phyloP scores from a whole-genome alignment of 1,139 yeast species.

The Torulaspora pretoriensis region DNA sequence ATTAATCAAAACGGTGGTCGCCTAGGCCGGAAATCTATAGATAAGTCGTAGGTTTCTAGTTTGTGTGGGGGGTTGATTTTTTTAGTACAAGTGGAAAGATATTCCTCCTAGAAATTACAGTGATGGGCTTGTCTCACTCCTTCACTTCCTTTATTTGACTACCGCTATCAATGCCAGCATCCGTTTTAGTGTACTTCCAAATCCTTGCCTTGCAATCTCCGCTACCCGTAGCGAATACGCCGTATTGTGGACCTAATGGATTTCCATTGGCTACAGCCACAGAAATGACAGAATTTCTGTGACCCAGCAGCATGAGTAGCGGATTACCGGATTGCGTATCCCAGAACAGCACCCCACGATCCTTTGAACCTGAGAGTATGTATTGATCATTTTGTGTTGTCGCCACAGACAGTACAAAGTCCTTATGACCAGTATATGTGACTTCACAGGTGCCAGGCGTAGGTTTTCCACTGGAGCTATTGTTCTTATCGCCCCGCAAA shows the following conservation, averaged over 20 bases:
- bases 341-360: slow-evolving; percentile 97
- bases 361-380: slow-evolving; percentile 91
- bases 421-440: slow-evolving; percentile 94
- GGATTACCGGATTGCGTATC: slow-evolving; percentile 91
- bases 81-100: not conserved
- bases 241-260: slow-evolving; percentile 51
- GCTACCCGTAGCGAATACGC: slow-evolving; percentile 92
- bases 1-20: not conserved
- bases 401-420: slow-evolving; percentile 90
- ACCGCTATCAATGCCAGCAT: slow-evolving; percentile 9
- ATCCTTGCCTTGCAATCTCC: slow-evolving; percentile 98
- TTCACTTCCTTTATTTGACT: slow-evolving; percentile 21
- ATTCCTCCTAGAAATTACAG: not conserved
- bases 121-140: slow-evolving; percentile 10
- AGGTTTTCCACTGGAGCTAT: slow-evolving; percentile 37
- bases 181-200: slow-evolving; percentile 56
- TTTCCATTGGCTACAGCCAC: slow-evolving; percentile 84
- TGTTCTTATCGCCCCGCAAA: slow-evolving; percentile 47
- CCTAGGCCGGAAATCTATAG: slow-evolving; percentile 1
- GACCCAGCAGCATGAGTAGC: slow-evolving; percentile 93
- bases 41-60: not conserved
- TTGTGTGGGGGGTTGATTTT: not conserved
- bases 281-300: slow-evolving; percentile 90
- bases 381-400: slow-evolving; percentile 92
- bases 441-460: slow-evolving; percentile 71